Percentiles rank a stretch among this genome's conserved stretches.
Evolutionary conservation across 106 monocot species (phyloP).

Genomic region (Phalaenopsis aphrodite): DNA sequence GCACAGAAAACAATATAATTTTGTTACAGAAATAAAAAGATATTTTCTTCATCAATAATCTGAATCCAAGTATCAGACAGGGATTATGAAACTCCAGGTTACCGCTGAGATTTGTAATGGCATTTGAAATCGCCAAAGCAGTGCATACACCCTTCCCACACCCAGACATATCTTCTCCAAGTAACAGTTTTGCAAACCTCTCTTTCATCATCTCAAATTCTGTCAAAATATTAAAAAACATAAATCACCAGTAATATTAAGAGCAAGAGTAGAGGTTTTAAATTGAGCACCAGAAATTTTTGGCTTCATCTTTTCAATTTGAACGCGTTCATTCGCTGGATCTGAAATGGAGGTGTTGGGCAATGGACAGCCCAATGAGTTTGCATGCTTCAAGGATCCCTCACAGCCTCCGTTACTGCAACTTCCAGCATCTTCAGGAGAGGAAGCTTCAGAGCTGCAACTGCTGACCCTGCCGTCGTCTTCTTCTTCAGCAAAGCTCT

Average conservation of each 20-base stretch:
- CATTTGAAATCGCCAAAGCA: constrained; percentile 86
- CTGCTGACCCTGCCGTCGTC: neutral
- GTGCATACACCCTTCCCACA: constrained; percentile 87
- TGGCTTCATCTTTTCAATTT: neutral
- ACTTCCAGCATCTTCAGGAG: neutral
- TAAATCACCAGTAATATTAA: neutral
- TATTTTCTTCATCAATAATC: neutral
- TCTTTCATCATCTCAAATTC: constrained; percentile 98
- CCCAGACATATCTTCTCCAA: constrained; percentile 99
- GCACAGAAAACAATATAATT: neutral
- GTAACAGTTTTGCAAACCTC: constrained; percentile 83
- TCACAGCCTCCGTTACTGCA: neutral
- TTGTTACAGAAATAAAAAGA: neutral
- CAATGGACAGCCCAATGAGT: neutral
- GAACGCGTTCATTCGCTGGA: neutral
- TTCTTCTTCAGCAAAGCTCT: neutral
- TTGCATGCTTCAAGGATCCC: neutral
- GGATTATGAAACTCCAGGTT: neutral
- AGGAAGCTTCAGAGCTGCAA: neutral
- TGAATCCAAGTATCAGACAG: too few species aligned
- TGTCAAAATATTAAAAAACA: constrained; percentile 1
- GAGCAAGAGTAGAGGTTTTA: neutral
- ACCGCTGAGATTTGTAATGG: constrained; percentile 95
- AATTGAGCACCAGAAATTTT: neutral
- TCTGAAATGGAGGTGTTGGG: neutral